Base-by-base conservation (phyloP, 108 stramenopile species). In the Asterionellopsis glacialis region DNA sequence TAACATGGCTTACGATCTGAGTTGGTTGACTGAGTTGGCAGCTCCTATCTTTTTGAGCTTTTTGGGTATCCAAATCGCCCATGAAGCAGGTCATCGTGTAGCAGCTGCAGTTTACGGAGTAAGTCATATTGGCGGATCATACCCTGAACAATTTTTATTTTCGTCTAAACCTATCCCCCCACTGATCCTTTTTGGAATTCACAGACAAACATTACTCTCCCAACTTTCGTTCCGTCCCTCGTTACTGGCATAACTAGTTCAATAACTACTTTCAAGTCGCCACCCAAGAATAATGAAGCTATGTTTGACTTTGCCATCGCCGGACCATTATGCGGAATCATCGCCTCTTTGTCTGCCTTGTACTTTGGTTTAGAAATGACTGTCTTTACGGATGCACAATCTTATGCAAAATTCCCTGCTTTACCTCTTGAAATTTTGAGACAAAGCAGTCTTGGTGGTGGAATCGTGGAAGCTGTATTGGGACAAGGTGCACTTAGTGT, bases 171-270 rank as follows among this genome's bases (percentile, higher is more conserved):
- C 26, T 51, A 38, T 50, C 13, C 1, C 24, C 3, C 15, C 23
- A 3, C 7, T 27, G 11, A 13, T 58, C 9, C 52, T 2, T 2
- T 49, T 1, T 14, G 63, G 59, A 56, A 40, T 55, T 18, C 33
- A 7, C 33, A 71, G 75, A 76, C 67, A 65, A 53, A 83, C 47
- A 62, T 80, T 23, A 67, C 86, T 5, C 26, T 84, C 19, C 92
- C 92, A 16, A 86, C 88, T 7, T 67, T 90, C 39, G 87, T 94
- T 11, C 93, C 93, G 14, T 88, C 87, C 12, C 50, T 91, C 11
- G 71, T 84, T 10, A 87, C 85, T 23, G 93, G 93, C 0, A 61
- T 85, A 3, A 85, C 87, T 11, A 80, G 83, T 52, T 68, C 78
- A 1, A 86, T 90, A 13, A 89, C 86, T 3, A 75, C 71, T 19